Evolutionary conservation across 345 rosid genomes (phyloP).

Genomic region (Durio zibethinus): DNA sequence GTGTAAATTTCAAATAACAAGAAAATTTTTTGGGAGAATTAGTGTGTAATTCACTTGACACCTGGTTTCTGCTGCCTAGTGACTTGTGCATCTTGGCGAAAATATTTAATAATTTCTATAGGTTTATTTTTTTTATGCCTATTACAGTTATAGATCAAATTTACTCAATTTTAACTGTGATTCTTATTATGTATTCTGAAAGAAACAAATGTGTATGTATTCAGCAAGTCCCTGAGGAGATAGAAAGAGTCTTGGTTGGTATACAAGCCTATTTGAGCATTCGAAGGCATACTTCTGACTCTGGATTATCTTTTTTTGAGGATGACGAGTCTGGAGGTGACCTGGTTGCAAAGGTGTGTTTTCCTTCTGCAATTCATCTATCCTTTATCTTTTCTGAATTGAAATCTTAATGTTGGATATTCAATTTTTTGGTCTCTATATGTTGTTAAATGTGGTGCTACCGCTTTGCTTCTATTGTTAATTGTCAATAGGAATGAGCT

Average conservation of each 20-base stretch:
- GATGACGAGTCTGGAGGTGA: constrained; percentile 48
- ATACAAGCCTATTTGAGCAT: constrained; percentile 94
- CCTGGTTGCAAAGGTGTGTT: constrained; percentile 56
- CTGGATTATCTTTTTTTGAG: constrained; percentile 66
- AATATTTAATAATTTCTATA: background rate
- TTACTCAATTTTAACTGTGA: background rate
- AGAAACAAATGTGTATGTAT: constrained; percentile 11
- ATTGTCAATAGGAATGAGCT: background rate
- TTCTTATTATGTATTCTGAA: background rate
- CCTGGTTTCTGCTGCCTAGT: background rate
- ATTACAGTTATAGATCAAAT: background rate
- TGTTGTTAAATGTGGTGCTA: background rate
- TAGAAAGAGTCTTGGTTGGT: constrained; percentile 89
- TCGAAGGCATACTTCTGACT: constrained; percentile 61
- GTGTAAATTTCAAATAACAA: background rate
- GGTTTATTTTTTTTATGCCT: background rate
- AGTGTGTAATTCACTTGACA: background rate
- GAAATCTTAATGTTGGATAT: background rate
- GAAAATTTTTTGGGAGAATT: background rate
- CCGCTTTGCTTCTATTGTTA: background rate
- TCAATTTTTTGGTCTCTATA: background rate
- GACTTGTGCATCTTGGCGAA: background rate
- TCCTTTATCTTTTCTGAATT: background rate
- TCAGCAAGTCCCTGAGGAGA: constrained; percentile 98
- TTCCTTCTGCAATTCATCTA: background rate